phyloP scores from a whole-genome alignment of 169 alveolate genomes.

The Plasmodium inui region DNA sequence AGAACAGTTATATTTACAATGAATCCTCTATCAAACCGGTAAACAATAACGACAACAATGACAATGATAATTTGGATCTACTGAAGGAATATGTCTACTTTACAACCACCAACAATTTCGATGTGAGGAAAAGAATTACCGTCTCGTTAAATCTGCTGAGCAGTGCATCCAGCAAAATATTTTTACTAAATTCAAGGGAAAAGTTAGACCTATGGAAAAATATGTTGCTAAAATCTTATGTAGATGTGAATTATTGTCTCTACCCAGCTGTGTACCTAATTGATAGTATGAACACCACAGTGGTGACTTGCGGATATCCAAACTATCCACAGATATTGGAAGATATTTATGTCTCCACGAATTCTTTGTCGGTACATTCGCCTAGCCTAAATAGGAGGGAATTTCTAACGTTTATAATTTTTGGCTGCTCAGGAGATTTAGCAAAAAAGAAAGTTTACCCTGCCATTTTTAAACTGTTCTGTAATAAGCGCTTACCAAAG shows the following conservation, averaged over 20 bases:
- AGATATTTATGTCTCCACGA: conserved; percentile 64
- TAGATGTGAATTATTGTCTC: conserved; percentile 31
- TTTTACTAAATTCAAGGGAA: conserved; percentile 75
- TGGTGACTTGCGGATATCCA: conserved; percentile 57
- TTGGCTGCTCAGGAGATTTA: conserved; percentile 84
- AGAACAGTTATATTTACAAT: conserved; percentile 50
- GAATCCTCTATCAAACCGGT: neutral
- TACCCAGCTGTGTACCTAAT: conserved; percentile 63
- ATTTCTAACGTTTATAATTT: conserved; percentile 73
- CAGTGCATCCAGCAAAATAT: conserved; percentile 77
- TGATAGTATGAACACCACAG: conserved; percentile 34
- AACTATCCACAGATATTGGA: conserved; percentile 39
- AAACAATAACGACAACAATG: neutral
- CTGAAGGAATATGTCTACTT: conserved; percentile 65
- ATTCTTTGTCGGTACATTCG: conserved; percentile 29
- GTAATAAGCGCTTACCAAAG: conserved; percentile 81
- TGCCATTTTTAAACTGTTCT: conserved; percentile 80
- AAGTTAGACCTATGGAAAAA: conserved; percentile 79
- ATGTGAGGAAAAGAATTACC: conserved; percentile 79
- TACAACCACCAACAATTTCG: conserved; percentile 76
- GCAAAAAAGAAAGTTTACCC: conserved; percentile 83
- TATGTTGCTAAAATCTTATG: conserved; percentile 39
- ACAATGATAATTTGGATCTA: conserved; percentile 28
- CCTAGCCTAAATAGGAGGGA: conserved; percentile 16
- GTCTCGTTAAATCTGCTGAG: conserved; percentile 76